Base-by-base conservation (phyloP, 2,329 filamentous ascomycete species). In the Ceratocystis eucalypticola region DNA sequence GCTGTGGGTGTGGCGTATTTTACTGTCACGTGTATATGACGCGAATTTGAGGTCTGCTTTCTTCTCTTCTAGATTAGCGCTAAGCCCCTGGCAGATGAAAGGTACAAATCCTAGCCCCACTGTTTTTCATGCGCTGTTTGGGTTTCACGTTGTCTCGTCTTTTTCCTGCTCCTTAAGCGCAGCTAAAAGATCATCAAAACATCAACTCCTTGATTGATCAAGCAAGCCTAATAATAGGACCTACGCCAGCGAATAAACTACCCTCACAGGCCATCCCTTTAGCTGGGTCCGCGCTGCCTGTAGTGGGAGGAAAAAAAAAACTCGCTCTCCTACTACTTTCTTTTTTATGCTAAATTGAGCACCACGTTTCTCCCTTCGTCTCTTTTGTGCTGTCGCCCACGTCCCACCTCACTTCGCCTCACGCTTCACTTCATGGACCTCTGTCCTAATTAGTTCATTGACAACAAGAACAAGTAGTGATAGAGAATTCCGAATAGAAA, bases 81-180 rank as follows among this genome's bases (percentile, higher is more conserved):
- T 64, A 50, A 64, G 46, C 66, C 66, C 66, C 66, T 63, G 45
- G 66, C 46, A 67, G 62, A 65, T 67, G 44, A 62, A 65, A 67
- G 62, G 63, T 62, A 44, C 45, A 61, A 65, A 46, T 37, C 30
- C 63, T 48, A 37, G 62, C 46, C 59, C 66, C 66, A 67, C 66
- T 65, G 17, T 67, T 61, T 63, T 63, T 53, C 30, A 55, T 33
- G 65, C 46, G 45, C 30, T 41, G 44, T 59, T 17, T 55, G 48
- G 30, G 61, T 67, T 67, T 65, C 30, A 67, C 44, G 10, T 33
- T 46, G 45, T 45, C 20, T 59, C 44, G 50, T 28, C 10, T 46
- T 61, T 37, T 44, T 33, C 41, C n/a, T 20, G 20, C 17, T 45
- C 57, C 25, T 41, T 22, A 15, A 37, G 45, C 55, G 22, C 61